Base-by-base conservation (phyloP, 176 grass and related monocot species). In the Zizania latifolia region DNA sequence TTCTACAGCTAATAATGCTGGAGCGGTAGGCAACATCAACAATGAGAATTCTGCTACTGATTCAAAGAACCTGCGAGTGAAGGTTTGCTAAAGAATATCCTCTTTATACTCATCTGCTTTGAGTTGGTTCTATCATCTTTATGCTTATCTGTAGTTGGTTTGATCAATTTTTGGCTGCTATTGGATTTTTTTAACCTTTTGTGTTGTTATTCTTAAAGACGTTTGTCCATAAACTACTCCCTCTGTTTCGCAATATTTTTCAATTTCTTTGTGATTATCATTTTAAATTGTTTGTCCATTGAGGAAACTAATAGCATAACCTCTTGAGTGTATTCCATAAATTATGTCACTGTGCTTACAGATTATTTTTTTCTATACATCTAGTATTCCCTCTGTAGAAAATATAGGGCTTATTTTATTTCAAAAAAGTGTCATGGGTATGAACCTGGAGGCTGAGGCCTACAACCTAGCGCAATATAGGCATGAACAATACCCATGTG, bases 21-120 rank as follows among this genome's bases (percentile, higher is more conserved):
- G 84, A 87, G 69, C 59, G 21, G 22, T 85, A 33, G 54, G 74
- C 61, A 87, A 72, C 83, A 76, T 85, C 62, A 86, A 81, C 54
- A 77, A 32, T 10, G 86, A 82, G 40, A 89, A 59, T 85, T 68
- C 78, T 33, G 68, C 65, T 57, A 70, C 59, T 29, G 86, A 92
- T 65, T 74, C 81, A 76, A 92, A 87, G 62, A 87, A 87, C 69
- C 77, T 96, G n/a, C 64, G 75, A 68, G 86, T 96, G 55, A 96
- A 92, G 93, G 89, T 87, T 80, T 89, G 37, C 19, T 62, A 55
- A 40, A 62, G 1, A 31, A 10, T 28, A 75, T 50, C 37, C 12
- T 64, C 12, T 45, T 54, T 59, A 27, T 43, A 59, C n/a, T 36
- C 41, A 63, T 77, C 14, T 57, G 27, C 28, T 62, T 8, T 3